These are phyloP conservation scores for Raphidocelis subcapitata DNA, from an alignment of 139 green algal genomes.

Conservation along the genomic window DNA sequence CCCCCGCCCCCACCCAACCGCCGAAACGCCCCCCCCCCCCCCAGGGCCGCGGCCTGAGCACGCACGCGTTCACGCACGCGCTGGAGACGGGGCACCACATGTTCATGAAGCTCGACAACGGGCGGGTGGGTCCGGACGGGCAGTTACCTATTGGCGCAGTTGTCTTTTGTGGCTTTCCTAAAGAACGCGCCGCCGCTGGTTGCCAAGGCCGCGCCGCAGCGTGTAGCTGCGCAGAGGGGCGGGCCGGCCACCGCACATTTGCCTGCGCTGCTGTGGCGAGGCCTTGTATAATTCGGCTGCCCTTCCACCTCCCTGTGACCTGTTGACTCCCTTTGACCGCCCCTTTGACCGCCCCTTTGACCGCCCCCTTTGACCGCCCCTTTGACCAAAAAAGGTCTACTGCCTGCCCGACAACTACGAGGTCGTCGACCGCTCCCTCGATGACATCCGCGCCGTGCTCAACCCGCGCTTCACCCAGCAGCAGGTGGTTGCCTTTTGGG, in stretches of 20 bases:
- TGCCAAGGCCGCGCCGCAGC: too few relatives aligned
- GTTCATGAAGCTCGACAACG: conserved; percentile 95
- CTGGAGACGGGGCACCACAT: conserved; percentile 93
- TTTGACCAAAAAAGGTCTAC: conserved; percentile 60
- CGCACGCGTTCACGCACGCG: conserved; percentile 93
- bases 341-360: not conserved
- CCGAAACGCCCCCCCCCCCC: too few relatives aligned
- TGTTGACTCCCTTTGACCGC: not conserved
- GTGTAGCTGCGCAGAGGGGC: too few relatives aligned
- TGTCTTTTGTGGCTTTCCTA: too few relatives aligned
- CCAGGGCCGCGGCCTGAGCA: conserved; percentile 81
- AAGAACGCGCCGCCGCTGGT: too few relatives aligned
- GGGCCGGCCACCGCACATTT: too few relatives aligned
- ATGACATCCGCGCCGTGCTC: conserved; percentile 89
- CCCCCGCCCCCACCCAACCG: too few relatives aligned
- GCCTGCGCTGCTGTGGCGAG: not conserved
- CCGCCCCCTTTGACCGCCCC: not conserved
- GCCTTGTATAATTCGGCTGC: too few relatives aligned
- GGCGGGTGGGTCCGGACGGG: conserved; percentile 66
- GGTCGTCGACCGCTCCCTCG: conserved; percentile 88
- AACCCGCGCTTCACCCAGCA: conserved; percentile 75
- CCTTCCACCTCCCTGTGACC: too few relatives aligned
- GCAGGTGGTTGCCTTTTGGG: conserved; percentile 24
- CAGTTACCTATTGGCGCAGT: too few relatives aligned
- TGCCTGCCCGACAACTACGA: conserved; percentile 97